These are phyloP conservation scores for Mucor mucedo DNA, from an alignment of 371 early-diverging fungal genomes.

Conservation along the genomic window DNA sequence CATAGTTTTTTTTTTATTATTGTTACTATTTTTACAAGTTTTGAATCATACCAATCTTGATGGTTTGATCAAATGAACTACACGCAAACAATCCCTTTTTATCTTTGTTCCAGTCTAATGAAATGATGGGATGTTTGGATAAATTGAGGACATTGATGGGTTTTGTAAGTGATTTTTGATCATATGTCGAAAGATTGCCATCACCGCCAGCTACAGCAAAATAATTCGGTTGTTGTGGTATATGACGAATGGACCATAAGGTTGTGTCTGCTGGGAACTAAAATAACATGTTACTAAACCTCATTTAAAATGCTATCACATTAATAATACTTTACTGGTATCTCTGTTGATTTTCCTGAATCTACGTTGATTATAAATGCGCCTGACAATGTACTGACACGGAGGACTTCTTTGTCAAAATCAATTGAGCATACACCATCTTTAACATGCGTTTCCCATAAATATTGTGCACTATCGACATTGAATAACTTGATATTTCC, in stretches of 20 bases:
- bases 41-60: constrained; percentile 51
- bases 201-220: constrained; percentile 71
- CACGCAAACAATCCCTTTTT: constrained; percentile 58
- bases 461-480: constrained; percentile 58
- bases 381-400: constrained; percentile 23
- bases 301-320: neutral
- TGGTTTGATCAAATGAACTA: constrained; percentile 56
- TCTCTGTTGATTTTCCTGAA: constrained; percentile 18
- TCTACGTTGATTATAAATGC: constrained; percentile 22
- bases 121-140: constrained; percentile 51
- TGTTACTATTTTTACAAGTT: constrained; percentile 8
- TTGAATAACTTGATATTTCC: constrained; percentile 81
- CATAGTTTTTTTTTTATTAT: neutral
- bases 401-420: constrained; percentile 10
- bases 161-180: constrained; percentile 10
- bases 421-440: constrained; percentile 65
- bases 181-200: constrained; percentile 63
- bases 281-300: neutral
- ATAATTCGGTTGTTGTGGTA: constrained; percentile 71
- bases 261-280: constrained; percentile 64
- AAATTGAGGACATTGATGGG: constrained; percentile 18
- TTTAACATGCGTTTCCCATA: constrained; percentile 77
- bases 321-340: constrained; percentile 4
- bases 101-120: constrained; percentile 58
- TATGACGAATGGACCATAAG: constrained; percentile 74